Percentiles rank a stretch among this genome's conserved stretches.
phyloP scores from a whole-genome alignment of 2,329 filamentous ascomycete genomes.

The Alternaria novae-zelandiae region DNA sequence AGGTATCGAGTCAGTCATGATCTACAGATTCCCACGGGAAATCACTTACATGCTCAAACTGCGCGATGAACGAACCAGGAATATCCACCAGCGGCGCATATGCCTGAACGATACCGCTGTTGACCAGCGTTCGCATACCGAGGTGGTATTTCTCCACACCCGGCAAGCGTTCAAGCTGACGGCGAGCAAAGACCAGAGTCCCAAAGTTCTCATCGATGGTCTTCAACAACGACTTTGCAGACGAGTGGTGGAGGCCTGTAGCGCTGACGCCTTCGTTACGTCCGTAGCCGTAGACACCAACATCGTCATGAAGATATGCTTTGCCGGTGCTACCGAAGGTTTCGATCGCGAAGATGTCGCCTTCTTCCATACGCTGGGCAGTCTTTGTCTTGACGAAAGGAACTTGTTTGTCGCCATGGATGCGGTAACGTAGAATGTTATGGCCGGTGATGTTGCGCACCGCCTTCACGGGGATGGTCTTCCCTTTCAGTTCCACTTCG shows the following conservation, averaged over 20 bases:
- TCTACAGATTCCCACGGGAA: too few species aligned
- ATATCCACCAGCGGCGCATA: slow-evolving; percentile 89
- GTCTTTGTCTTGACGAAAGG: slow-evolving; percentile 88
- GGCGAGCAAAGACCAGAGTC: slow-evolving; percentile 84
- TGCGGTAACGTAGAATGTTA: slow-evolving; percentile 86
- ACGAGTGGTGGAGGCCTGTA: slow-evolving; percentile 74
- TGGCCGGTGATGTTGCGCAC: slow-evolving; percentile 91
- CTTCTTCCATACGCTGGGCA: slow-evolving; percentile 95
- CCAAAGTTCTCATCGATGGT: slow-evolving; percentile 96
- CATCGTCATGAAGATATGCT: slow-evolving; percentile 81
- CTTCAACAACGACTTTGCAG: slow-evolving; percentile 81
- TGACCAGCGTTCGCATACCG: slow-evolving; percentile 84
- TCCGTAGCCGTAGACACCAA: slow-evolving; percentile 68
- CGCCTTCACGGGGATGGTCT: slow-evolving; percentile 77
- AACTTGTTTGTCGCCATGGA: slow-evolving; percentile 91
- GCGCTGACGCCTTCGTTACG: slow-evolving; percentile 72
- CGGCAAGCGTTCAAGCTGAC: slow-evolving; percentile 79
- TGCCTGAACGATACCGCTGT: slow-evolving; percentile 80
- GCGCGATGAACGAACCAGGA: slow-evolving; percentile 91
- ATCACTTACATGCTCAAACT: slow-evolving; percentile 86
- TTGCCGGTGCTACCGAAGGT: slow-evolving; percentile 94
- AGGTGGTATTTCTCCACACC: slow-evolving; percentile 91
- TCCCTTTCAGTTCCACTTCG: slow-evolving; percentile 80
- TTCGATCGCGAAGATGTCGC: slow-evolving; percentile 92
- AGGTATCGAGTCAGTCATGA: background rate